Percentiles rank a stretch among this genome's conserved stretches.
Evolutionary conservation across 805 yeast species (phyloP).

Genomic region (Lipomyces oligophaga): DNA sequence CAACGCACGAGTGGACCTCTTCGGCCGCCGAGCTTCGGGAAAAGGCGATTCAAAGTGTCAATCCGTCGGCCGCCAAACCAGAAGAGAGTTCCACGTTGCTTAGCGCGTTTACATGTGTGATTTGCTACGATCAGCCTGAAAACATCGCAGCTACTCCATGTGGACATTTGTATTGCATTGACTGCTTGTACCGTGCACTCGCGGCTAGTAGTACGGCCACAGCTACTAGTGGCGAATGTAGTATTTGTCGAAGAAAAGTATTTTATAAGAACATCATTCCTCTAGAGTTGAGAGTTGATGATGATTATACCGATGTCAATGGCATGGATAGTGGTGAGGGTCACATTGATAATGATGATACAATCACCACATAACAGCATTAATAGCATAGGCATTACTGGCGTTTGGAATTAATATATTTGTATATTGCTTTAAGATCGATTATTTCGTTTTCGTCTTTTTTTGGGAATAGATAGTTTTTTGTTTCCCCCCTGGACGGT

Average conservation of each 20-base stretch:
- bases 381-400: neutral
- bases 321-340: neutral
- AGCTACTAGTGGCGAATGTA: constrained; percentile 35
- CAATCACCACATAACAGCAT: too few species aligned
- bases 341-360: too few species aligned
- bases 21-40: too few species aligned
- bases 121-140: constrained; percentile 39
- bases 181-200: constrained; percentile 38
- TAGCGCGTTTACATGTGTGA: constrained; percentile 34
- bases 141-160: constrained; percentile 37
- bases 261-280: constrained; percentile 32
- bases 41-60: constrained; percentile 2
- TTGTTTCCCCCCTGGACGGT: neutral
- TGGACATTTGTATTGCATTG: constrained; percentile 39
- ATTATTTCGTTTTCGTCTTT: neutral
- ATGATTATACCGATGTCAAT: constrained; percentile 8
- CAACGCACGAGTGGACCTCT: too few species aligned
- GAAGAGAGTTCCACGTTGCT: constrained; percentile 18
- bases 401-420: too few species aligned
- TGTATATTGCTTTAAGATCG: neutral
- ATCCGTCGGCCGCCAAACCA: constrained; percentile 10
- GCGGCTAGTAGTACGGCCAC: constrained; percentile 33
- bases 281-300: constrained; percentile 31
- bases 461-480: neutral
- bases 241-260: constrained; percentile 37